Evolutionary conservation across 345 rosid genomes (phyloP).

Genomic region (Murraya paniculata): DNA sequence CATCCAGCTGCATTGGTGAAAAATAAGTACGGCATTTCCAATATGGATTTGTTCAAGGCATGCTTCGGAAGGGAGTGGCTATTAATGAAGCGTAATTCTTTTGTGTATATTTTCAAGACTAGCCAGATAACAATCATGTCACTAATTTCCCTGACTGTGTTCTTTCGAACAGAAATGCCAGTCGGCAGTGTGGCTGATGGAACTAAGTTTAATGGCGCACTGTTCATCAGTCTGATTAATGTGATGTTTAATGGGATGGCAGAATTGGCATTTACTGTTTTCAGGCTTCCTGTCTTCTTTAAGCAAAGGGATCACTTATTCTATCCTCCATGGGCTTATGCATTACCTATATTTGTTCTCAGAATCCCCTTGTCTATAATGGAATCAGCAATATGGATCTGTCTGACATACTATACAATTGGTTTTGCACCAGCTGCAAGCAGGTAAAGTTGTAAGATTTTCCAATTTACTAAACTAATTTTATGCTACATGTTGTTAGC

Average conservation of each 20-base stretch:
- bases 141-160: constrained; percentile 45
- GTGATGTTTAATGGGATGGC: constrained; percentile 74
- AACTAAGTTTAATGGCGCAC: constrained; percentile 48
- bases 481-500: neutral
- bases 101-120: constrained; percentile 56
- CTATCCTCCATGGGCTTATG: constrained; percentile 72
- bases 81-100: constrained; percentile 64
- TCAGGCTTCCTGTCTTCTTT: constrained; percentile 63
- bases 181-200: constrained; percentile 42
- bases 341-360: constrained; percentile 55
- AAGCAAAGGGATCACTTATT: constrained; percentile 71
- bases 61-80: constrained; percentile 74
- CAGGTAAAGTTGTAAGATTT: constrained; percentile 33
- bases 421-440: constrained; percentile 64
- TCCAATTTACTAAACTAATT: neutral
- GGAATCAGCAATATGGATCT: constrained; percentile 60
- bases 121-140: constrained; percentile 53
- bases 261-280: constrained; percentile 55
- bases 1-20: constrained; percentile 67
- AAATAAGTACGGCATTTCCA: constrained; percentile 65
- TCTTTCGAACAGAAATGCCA: constrained; percentile 53
- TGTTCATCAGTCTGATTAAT: constrained; percentile 52
- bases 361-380: constrained; percentile 59
- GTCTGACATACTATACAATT: constrained; percentile 55
- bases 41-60: constrained; percentile 62